Percentiles rank a stretch among this genome's conserved stretches.
Conservation (phyloP, 345 rosid species). For the Moringa oleifera region DNA sequence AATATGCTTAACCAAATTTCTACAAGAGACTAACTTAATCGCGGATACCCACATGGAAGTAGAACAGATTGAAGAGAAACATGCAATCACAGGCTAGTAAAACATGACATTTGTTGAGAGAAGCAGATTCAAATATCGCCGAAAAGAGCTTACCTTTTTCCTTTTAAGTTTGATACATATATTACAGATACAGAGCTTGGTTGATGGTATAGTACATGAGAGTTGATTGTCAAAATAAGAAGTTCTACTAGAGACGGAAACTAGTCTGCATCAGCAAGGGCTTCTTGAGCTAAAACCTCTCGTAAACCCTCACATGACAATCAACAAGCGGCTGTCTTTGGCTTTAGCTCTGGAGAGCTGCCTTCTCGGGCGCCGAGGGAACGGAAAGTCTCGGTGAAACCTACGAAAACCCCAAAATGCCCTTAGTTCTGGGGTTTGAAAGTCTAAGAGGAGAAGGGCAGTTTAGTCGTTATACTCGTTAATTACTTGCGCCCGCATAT, state of each 20-base stretch:
- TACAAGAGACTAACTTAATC: slow-evolving; percentile 8
- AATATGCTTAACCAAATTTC: slow-evolving; percentile 14
- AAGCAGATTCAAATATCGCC: background rate
- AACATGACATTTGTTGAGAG: background rate
- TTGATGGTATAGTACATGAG: no score
- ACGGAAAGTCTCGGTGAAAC: background rate
- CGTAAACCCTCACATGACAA: no score
- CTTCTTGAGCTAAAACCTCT: background rate
- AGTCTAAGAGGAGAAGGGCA: no score
- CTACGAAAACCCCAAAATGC: background rate
- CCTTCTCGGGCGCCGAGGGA: no score
- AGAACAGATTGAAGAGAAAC: background rate
- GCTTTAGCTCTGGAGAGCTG: no score
- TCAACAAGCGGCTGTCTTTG: background rate
- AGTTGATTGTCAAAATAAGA: no score
- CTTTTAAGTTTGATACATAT: no score
- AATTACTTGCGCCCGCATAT: no score
- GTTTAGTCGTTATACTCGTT: no score
- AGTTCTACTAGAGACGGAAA: no score
- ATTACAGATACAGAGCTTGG: no score
- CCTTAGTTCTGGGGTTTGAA: background rate
- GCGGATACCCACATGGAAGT: slow-evolving; percentile 25
- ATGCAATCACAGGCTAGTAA: background rate
- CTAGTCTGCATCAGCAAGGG: background rate
- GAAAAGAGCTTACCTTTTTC: no score